Conservation (phyloP, 345 rosid genomes). For the Lepidium didymum region DNA sequence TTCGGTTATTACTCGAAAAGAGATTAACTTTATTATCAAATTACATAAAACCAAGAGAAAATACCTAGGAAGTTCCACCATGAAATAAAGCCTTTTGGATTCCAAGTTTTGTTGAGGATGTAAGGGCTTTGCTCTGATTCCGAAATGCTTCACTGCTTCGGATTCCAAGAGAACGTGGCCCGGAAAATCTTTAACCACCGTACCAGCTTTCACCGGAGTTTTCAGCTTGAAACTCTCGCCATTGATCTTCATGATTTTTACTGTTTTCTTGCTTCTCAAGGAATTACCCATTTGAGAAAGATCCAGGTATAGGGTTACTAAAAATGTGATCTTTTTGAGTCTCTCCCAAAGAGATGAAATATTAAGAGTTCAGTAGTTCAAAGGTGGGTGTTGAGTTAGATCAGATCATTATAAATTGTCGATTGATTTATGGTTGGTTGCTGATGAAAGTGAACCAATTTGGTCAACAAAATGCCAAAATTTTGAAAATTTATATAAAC, state of each 20-base stretch:
- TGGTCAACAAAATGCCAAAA: constrained; percentile 28
- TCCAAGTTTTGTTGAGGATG: constrained; percentile 49
- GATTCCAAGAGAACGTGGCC: constrained; percentile 75
- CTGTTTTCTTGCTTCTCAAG: constrained; percentile 50
- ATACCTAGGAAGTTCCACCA: constrained; percentile 62
- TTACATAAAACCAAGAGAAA: background rate
- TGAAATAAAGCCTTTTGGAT: constrained; percentile 72
- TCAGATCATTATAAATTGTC: constrained; percentile 13
- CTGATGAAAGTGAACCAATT: constrained; percentile 26
- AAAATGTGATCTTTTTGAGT: background rate
- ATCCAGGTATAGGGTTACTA: background rate
- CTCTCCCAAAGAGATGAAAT: background rate
- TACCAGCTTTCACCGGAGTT: constrained; percentile 78
- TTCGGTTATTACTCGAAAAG: background rate
- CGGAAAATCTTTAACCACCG: constrained; percentile 55
- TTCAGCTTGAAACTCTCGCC: constrained; percentile 81
- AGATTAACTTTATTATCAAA: background rate
- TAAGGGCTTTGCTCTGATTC: constrained; percentile 68
- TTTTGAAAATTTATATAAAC: constrained; percentile 1
- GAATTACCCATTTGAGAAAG: constrained; percentile 59
- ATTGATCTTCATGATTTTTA: constrained; percentile 73
- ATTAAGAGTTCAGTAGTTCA: constrained; percentile 28
- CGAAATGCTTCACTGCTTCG: constrained; percentile 65
- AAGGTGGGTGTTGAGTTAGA: constrained; percentile 25
- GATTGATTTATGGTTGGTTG: constrained; percentile 28